Evolutionary conservation across 306 rosid species (phyloP).

Genomic region (Vigna radiata): DNA sequence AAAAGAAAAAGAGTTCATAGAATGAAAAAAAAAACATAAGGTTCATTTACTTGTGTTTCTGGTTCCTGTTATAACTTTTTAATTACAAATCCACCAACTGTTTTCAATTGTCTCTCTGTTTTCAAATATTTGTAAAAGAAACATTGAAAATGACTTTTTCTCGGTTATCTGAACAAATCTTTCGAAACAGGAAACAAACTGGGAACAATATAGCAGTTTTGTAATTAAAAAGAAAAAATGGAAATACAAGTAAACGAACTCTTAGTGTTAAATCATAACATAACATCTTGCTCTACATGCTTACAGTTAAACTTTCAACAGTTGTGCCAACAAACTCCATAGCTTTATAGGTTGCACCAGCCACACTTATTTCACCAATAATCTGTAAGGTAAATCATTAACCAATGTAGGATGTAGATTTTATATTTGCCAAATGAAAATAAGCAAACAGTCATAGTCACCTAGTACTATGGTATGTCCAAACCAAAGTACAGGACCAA

Average conservation of each 20-base stretch:
- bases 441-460: slow-evolving; percentile 17
- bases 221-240: not conserved
- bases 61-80: not conserved
- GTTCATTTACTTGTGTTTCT: not conserved
- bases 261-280: not conserved
- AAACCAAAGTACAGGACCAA: slow-evolving; percentile 30
- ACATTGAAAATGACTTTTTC: not conserved
- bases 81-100: not conserved
- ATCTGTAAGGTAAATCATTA: slow-evolving; percentile 53
- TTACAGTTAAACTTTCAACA: slow-evolving; percentile 81
- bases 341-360: slow-evolving; percentile 94
- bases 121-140: not conserved
- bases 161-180: not conserved
- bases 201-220: not conserved
- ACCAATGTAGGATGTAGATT: slow-evolving; percentile 16
- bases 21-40: slow-evolving; percentile 23
- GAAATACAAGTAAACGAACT: not conserved
- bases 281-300: slow-evolving; percentile 32
- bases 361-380: slow-evolving; percentile 87
- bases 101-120: not conserved
- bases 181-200: not conserved
- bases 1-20: not conserved
- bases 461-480: not conserved
- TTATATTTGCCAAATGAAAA: slow-evolving; percentile 24
- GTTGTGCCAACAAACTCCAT: slow-evolving; percentile 97